Percentiles rank a stretch among this genome's conserved stretches.
These are phyloP conservation scores for Lathyrus aphaca DNA, from an alignment of 306 rosid species.

Conservation along the genomic window DNA sequence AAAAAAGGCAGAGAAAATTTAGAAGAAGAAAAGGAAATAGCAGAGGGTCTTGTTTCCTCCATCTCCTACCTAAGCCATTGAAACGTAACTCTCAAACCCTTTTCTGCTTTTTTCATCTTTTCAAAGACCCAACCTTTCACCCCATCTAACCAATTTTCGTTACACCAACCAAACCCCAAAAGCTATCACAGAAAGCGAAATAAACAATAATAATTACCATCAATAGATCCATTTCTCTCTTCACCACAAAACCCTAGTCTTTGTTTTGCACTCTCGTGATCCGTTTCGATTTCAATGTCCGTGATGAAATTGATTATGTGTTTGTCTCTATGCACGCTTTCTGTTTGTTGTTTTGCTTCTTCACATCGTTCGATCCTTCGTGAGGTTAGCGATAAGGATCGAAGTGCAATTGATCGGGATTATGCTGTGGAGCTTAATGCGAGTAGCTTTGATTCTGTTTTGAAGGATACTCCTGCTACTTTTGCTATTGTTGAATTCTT, in stretches of 20 bases:
- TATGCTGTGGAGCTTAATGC: conserved; percentile 76
- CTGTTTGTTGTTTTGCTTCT: conserved; percentile 42
- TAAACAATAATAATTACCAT: not conserved
- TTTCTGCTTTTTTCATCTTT: too few relatives aligned
- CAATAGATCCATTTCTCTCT: conserved; percentile 38
- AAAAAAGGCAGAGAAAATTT: not conserved
- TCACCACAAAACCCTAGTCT: conserved; percentile 42
- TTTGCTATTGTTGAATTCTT: conserved; percentile 84
- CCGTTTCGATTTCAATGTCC: conserved; percentile 45
- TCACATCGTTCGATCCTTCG: conserved; percentile 80
- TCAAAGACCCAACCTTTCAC: not conserved
- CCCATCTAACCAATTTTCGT: conserved; percentile 1
- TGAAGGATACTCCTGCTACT: conserved; percentile 77
- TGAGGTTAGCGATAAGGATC: conserved; percentile 38
- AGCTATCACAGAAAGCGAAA: not conserved
- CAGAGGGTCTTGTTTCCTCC: conserved; percentile 27
- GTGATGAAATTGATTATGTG: conserved; percentile 43
- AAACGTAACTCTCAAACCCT: not conserved
- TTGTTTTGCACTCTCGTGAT: not conserved
- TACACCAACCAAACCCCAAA: not conserved
- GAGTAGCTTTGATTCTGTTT: conserved; percentile 71
- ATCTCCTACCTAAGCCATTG: not conserved
- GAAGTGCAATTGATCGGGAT: conserved; percentile 53
- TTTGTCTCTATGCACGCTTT: conserved; percentile 50
- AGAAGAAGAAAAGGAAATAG: not conserved